Conservation (phyloP, 805 yeast genomes). For the Dipodascopsis uninucleata region DNA sequence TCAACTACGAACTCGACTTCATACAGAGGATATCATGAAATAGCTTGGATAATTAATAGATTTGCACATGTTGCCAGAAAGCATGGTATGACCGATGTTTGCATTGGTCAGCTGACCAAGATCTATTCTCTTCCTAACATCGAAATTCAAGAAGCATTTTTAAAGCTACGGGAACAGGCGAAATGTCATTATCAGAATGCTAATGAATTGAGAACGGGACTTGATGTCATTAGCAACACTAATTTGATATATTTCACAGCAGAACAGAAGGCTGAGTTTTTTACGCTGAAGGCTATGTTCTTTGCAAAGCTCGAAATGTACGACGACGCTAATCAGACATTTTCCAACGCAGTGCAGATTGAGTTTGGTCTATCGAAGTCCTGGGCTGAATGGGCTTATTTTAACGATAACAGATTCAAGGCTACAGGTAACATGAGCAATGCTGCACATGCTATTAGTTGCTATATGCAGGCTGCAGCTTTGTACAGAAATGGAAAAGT, state of each 20-base stretch:
- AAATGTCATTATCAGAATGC: slow-evolving; percentile 94
- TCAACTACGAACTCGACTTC: slow-evolving; percentile 83
- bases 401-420: slow-evolving; percentile 81
- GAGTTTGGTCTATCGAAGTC: slow-evolving; percentile 94
- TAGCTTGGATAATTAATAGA: slow-evolving; percentile 97
- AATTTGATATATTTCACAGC: slow-evolving; percentile 94
- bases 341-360: slow-evolving; percentile 95
- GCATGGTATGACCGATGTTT: slow-evolving; percentile 95
- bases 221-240: slow-evolving; percentile 95
- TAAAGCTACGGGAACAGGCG: slow-evolving; percentile 94
- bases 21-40: slow-evolving; percentile 95
- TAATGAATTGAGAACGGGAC: slow-evolving; percentile 85
- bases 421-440: slow-evolving; percentile 79
- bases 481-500: slow-evolving; percentile 89
- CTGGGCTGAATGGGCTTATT: slow-evolving; percentile 99
- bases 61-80: slow-evolving; percentile 98
- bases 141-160: slow-evolving; percentile 96
- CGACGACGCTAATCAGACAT: slow-evolving; percentile 96
- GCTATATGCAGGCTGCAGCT: slow-evolving; percentile 97
- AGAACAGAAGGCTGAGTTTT: slow-evolving; percentile 96
- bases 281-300: slow-evolving; percentile 97
- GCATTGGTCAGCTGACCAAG: slow-evolving; percentile 85
- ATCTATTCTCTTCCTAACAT: slow-evolving; percentile 94
- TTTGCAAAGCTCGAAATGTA: slow-evolving; percentile 82
- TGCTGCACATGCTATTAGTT: slow-evolving; percentile 91